A percentile compares a stretch with the other conserved stretches of the same genome.
Evolutionary conservation across 2,329 filamentous ascomycete species (phyloP).

Genomic region (Cladosporium cucumerinum): DNA sequence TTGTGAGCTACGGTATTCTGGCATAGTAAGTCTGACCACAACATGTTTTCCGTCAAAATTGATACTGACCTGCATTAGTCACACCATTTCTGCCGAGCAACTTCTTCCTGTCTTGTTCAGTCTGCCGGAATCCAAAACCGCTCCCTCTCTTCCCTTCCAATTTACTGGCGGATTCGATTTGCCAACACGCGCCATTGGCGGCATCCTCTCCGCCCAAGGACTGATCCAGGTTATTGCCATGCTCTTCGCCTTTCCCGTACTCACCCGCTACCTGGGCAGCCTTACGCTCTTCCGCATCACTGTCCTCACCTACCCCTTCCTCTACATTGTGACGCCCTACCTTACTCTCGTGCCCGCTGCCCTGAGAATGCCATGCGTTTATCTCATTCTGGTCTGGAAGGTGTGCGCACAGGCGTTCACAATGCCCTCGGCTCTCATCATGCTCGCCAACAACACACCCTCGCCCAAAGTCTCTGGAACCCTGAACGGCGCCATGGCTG

Average conservation of each 20-base stretch:
- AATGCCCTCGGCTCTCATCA: constrained; percentile 84
- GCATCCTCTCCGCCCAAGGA: constrained; percentile 85
- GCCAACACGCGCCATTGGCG: constrained; percentile 76
- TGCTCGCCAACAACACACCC: constrained; percentile 83
- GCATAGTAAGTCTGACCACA: constrained; percentile 71
- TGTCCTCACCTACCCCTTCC: constrained; percentile 76
- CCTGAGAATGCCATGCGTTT: constrained; percentile 71
- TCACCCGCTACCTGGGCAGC: constrained; percentile 72
- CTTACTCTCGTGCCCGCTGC: constrained; percentile 74
- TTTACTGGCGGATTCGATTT: constrained; percentile 86
- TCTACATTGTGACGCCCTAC: constrained; percentile 87
- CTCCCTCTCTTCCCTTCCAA: constrained; percentile 71
- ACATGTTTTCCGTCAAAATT: not conserved
- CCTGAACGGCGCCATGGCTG: constrained; percentile 89
- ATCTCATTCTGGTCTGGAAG: constrained; percentile 79
- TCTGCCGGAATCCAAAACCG: constrained; percentile 53
- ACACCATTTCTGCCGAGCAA: constrained; percentile 95
- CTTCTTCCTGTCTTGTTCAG: constrained; percentile 89
- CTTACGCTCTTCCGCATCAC: constrained; percentile 79
- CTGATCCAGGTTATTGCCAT: constrained; percentile 85
- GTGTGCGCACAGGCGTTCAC: constrained; percentile 88
- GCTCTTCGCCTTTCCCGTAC: constrained; percentile 75
- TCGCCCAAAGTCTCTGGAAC: constrained; percentile 81
- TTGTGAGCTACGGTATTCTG: constrained; percentile 84
- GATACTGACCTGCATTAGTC: constrained; percentile 52